Base-by-base conservation (phyloP, 345 rosid species). In the Psidium guajava region DNA sequence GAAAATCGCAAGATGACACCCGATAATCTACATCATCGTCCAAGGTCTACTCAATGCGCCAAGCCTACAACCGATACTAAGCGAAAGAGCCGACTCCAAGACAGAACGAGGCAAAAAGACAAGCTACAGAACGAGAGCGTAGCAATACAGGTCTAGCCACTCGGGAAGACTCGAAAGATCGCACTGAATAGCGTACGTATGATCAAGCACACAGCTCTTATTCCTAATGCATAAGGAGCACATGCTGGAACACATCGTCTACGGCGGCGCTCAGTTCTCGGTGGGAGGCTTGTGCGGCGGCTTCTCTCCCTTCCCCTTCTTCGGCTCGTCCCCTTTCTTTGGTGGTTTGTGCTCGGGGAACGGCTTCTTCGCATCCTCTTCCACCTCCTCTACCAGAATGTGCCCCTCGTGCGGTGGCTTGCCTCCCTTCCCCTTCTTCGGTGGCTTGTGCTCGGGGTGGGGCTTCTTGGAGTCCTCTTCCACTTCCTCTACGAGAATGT, bases 281-380 rank as follows among this genome's bases (percentile, higher is more conserved):
- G 87, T 50, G 42, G 87, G 87, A 18, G 87, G 91, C 57, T 73
- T 42, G 36, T 58, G 86, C 6, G 87, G 85, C 8, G 89, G 88
- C 51, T 49, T 87, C 61, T 88, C 81, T 20, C 86, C 81, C 55
- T 85, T 86, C 6, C 84, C 57, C 58, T 69, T 82, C 77, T 32
- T 16, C 2, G 83, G 90, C 11, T 82, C 57, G 16, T 82, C 86
- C 86, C 36, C 51, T 82, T 84, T 54, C 83, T 64, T 64, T 0
- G 85, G 85, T 27, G 85, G 85, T 80, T 83, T 59, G 44, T 69
- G 44, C 24, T 32, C 77, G 12, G 77, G 77, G 47, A 69, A 32
- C 3, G 77, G 77, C 77, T 69, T 69, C 77, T 69, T 69, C 6
- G 13, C 77, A 69, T 69, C 77, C 77, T 32, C 77, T 69, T 69